phyloP scores from a whole-genome alignment of 2,329 filamentous ascomycete genomes.

The Samsoniella hepiali region DNA sequence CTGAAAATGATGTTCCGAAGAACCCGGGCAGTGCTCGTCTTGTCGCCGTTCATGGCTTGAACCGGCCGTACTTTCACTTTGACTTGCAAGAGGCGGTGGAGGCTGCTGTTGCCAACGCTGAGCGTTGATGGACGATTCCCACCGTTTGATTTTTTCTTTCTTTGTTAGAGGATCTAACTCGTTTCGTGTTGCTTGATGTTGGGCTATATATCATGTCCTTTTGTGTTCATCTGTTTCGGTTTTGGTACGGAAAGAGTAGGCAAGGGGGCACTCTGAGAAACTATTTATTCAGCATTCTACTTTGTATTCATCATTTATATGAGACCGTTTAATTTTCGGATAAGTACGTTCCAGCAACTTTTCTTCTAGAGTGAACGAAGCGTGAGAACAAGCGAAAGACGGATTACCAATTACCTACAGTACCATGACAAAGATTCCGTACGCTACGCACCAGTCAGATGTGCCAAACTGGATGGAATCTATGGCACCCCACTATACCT shows the following conservation, averaged over 20 bases:
- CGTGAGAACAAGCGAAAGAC: too few species aligned
- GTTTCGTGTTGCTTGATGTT: not conserved
- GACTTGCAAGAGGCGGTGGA: conserved; percentile 49
- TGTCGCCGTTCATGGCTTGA: conserved; percentile 43
- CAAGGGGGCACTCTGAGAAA: conserved; percentile 15
- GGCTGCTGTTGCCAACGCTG: conserved; percentile 38
- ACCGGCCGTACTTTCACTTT: conserved; percentile 52
- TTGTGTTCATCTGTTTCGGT: not conserved
- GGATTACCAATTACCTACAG: too few species aligned
- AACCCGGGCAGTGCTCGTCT: conserved; percentile 31
- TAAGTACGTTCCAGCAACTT: too few species aligned
- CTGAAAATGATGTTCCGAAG: conserved; percentile 29
- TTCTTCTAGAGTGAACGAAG: not conserved
- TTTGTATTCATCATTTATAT: not conserved
- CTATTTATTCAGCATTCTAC: not conserved
- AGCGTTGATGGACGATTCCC: conserved; percentile 16
- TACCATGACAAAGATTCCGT: too few species aligned
- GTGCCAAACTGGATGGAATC: too few species aligned
- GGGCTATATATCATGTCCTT: not conserved
- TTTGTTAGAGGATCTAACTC: not conserved
- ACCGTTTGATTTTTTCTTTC: not conserved
- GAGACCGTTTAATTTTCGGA: not conserved
- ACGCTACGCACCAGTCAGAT: too few species aligned
- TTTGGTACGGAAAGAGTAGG: conserved; percentile 1
- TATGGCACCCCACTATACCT: too few species aligned